phyloP scores from a whole-genome alignment of 805 yeast species.

The Jamesozyma hellenica region DNA sequence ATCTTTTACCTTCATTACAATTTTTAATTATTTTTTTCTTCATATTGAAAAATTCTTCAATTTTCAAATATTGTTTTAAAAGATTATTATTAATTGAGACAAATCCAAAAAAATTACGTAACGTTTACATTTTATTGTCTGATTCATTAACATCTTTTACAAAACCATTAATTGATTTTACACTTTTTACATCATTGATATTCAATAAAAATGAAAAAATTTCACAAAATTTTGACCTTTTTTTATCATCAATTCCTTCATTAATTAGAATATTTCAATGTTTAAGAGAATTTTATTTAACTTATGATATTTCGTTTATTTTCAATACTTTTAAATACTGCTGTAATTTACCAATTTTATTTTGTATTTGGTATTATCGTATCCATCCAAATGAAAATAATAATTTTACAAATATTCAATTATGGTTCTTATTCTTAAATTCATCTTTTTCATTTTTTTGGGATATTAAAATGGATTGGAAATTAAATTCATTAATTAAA shows the following conservation, averaged over 20 bases:
- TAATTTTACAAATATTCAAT: conserved; percentile 16
- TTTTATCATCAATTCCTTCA: conserved; percentile 45
- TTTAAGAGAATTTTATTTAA: conserved; percentile 47
- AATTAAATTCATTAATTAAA: conserved; percentile 41
- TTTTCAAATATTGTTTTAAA: conserved; percentile 31
- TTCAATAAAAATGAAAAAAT: conserved; percentile 10
- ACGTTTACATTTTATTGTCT: conserved; percentile 62
- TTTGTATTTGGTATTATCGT: conserved; percentile 26
- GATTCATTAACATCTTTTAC: conserved; percentile 80
- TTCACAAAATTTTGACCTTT: conserved; percentile 16
- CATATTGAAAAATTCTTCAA: conserved; percentile 30
- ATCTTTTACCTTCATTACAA: conserved; percentile 14
- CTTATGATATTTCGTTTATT: conserved; percentile 43
- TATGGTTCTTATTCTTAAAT: conserved; percentile 43
- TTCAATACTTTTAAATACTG: conserved; percentile 69
- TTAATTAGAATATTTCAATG: conserved; percentile 79
- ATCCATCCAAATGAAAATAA: conserved; percentile 2
- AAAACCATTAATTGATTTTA: conserved; percentile 63
- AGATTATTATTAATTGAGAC: conserved; percentile 31
- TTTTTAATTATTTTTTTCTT: conserved; percentile 10
- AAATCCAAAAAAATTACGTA: conserved; percentile 29
- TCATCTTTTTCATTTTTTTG: conserved; percentile 75
- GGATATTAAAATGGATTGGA: conserved; percentile 92
- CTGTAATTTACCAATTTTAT: conserved; percentile 47
- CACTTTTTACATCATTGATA: conserved; percentile 43